Percentiles rank a stretch among this genome's conserved stretches.
These are phyloP conservation scores for Auricularia heimuer DNA, from an alignment of 768 basidiomycete species.

Conservation along the genomic window DNA sequence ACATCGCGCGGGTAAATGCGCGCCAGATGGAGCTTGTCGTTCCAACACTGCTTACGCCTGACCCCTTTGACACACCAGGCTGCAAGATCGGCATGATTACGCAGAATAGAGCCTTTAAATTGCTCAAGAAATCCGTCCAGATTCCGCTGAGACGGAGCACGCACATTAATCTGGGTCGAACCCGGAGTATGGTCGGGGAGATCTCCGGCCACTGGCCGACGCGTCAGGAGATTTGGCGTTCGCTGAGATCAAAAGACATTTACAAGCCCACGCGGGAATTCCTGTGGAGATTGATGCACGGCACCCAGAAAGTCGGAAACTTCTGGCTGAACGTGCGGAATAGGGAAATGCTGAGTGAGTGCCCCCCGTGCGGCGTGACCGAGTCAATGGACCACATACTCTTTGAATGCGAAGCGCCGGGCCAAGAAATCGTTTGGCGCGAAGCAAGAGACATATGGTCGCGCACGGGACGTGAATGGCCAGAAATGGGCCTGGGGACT, in stretches of 20 bases:
- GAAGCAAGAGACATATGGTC: not conserved
- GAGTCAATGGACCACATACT: constrained; percentile 13
- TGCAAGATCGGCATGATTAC: not conserved
- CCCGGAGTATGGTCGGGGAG: not conserved
- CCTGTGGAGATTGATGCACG: not conserved
- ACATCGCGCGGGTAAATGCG: too few species aligned
- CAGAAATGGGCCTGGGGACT: not conserved
- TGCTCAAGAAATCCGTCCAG: not conserved
- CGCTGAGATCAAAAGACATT: not conserved
- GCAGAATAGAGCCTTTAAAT: not conserved
- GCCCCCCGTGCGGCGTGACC: not conserved
- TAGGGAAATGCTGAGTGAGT: not conserved
- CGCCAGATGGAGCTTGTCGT: too few species aligned
- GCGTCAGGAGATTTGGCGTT: not conserved
- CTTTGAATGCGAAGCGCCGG: constrained; percentile 23
- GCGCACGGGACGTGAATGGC: not conserved
- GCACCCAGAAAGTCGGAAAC: not conserved
- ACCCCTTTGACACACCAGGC: too few species aligned
- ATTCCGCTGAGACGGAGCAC: not conserved
- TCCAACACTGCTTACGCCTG: too few species aligned
- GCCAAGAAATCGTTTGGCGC: not conserved
- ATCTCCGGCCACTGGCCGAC: not conserved
- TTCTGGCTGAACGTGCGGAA: not conserved
- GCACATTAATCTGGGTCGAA: not conserved
- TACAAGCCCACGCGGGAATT: not conserved